Percentiles rank a stretch among this genome's conserved stretches.
Conservation (phyloP, 2,329 filamentous ascomycete genomes). For the Penicillium sp. region DNA sequence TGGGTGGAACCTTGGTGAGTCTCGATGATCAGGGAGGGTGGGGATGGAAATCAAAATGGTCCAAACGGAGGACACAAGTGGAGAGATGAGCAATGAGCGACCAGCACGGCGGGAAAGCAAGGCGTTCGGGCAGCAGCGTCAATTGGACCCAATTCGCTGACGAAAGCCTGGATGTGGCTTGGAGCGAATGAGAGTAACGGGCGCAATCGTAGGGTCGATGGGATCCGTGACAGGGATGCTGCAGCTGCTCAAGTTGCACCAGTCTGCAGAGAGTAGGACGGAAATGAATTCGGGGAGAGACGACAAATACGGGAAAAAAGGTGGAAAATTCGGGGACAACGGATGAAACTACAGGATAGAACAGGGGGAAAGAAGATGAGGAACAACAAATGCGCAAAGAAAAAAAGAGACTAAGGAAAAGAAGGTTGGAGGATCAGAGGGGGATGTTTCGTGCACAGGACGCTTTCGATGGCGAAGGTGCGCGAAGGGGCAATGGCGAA, state of each 20-base stretch:
- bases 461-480: not conserved
- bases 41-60: slow-evolving; percentile 22
- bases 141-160: slow-evolving; percentile 31
- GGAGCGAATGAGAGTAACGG: slow-evolving; percentile 22
- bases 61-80: slow-evolving; percentile 22
- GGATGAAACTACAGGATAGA: not conserved
- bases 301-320: not conserved
- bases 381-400: not conserved
- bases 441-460: slow-evolving; percentile 6
- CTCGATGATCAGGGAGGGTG: slow-evolving; percentile 26
- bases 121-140: slow-evolving; percentile 38
- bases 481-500: not conserved
- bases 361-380: not conserved
- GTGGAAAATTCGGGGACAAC: not conserved
- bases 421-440: not conserved
- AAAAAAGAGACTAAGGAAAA: not conserved
- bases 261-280: slow-evolving; percentile 15
- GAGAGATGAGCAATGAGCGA: slow-evolving; percentile 20
- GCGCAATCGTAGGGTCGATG: slow-evolving; percentile 25
- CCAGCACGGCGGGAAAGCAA: slow-evolving; percentile 31
- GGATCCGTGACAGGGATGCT: slow-evolving; percentile 36
- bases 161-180: slow-evolving; percentile 29
- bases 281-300: slow-evolving; percentile 4
- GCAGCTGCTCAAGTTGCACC: slow-evolving; percentile 28
- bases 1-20: slow-evolving; percentile 22